phyloP scores from a whole-genome alignment of 2,329 filamentous ascomycete species.

The Monilinia aucupariae region DNA sequence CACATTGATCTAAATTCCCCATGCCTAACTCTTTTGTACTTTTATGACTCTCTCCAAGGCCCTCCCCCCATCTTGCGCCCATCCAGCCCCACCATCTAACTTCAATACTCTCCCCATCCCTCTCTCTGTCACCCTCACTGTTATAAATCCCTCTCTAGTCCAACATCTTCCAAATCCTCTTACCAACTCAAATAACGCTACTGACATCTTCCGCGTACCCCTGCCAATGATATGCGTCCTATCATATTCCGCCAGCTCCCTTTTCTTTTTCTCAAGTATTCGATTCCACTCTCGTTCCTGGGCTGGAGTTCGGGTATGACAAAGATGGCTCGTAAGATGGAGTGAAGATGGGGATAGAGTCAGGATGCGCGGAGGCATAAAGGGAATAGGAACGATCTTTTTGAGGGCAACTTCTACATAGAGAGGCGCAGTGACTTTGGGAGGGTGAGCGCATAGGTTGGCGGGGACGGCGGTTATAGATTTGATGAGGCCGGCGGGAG shows the following conservation, averaged over 20 bases:
- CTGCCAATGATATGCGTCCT: conserved; percentile 51
- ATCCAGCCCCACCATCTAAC: conserved; percentile 46
- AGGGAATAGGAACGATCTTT: conserved; percentile 32
- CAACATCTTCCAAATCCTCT: conserved; percentile 46
- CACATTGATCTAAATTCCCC: neutral
- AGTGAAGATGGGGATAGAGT: conserved; percentile 19
- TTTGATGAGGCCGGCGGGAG: conserved; percentile 53
- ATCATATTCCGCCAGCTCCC: conserved; percentile 41
- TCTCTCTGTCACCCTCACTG: conserved; percentile 43
- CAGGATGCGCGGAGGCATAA: conserved; percentile 24
- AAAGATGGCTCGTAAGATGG: conserved; percentile 9
- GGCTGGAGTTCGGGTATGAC: conserved; percentile 18
- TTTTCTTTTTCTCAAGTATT: conserved; percentile 36
- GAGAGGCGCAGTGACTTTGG: conserved; percentile 30
- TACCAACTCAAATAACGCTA: conserved; percentile 41
- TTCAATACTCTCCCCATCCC: conserved; percentile 21
- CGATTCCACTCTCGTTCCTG: conserved; percentile 23
- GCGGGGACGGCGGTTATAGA: conserved; percentile 32
- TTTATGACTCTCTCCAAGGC: conserved; percentile 52
- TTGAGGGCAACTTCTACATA: conserved; percentile 46
- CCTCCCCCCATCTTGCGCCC: conserved; percentile 52
- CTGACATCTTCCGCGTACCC: conserved; percentile 49
- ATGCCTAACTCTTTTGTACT: neutral
- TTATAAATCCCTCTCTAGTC: conserved; percentile 52
- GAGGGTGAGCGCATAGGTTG: conserved; percentile 14